Evolutionary conservation across 208 protist genomes (phyloP).

Genomic region (Trypanosoma platydactyli): DNA sequence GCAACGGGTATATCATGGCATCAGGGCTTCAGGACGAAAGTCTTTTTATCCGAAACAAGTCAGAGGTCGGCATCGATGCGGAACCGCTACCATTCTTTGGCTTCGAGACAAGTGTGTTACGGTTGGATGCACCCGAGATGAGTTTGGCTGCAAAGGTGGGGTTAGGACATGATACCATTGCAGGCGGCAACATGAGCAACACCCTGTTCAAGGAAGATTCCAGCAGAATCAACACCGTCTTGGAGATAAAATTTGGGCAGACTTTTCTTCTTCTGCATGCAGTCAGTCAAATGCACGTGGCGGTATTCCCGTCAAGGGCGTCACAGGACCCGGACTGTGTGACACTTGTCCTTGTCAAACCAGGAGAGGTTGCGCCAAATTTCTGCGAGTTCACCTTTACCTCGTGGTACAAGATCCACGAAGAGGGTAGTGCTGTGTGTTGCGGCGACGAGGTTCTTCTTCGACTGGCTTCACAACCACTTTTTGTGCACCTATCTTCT

Average conservation of each 20-base stretch:
- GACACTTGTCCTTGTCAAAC: constrained; percentile 51
- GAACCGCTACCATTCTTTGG: constrained; percentile 53
- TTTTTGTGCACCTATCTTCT: constrained; percentile 69
- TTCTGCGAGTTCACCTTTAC: constrained; percentile 66
- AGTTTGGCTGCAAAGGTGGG: constrained; percentile 20
- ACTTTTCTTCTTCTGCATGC: constrained; percentile 62
- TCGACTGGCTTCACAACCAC: constrained; percentile 39
- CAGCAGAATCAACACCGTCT: constrained; percentile 29
- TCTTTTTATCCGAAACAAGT: constrained; percentile 44
- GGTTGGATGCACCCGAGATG: constrained; percentile 39
- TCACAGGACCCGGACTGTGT: constrained; percentile 67
- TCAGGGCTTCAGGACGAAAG: constrained; percentile 48
- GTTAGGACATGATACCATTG: not conserved
- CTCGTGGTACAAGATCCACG: constrained; percentile 77
- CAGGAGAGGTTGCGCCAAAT: constrained; percentile 33
- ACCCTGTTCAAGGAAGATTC: constrained; percentile 26
- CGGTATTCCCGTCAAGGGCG: constrained; percentile 49
- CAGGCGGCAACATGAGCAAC: not conserved
- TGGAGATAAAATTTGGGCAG: constrained; percentile 66
- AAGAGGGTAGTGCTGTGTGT: constrained; percentile 67
- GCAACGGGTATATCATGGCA: constrained; percentile 62
- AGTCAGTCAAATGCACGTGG: constrained; percentile 59
- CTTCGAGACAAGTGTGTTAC: constrained; percentile 61
- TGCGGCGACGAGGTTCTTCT: constrained; percentile 64
- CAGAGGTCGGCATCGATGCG: constrained; percentile 38